A percentile compares a stretch with the other conserved stretches of the same genome.
Conservation (phyloP, 345 rosid species). For the Syzygium aromaticum region DNA sequence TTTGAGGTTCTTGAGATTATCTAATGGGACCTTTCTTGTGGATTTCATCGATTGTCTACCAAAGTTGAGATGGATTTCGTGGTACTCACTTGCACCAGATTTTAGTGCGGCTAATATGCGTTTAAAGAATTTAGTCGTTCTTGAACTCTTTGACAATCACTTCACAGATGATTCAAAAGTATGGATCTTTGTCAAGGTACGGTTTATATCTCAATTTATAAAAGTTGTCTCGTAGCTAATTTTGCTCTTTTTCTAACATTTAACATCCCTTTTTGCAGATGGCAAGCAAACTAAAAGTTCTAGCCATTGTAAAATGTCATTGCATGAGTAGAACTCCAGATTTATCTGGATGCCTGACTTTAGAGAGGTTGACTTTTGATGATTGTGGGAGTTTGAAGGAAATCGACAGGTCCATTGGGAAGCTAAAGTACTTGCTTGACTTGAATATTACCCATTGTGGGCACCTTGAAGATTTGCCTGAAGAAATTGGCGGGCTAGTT, state of each 20-base stretch:
- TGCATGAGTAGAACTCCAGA: background rate
- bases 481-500: background rate
- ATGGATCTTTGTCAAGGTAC: background rate
- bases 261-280: fast-evolving
- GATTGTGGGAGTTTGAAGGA: fast-evolving
- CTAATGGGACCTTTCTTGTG: fast-evolving
- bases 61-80: fast-evolving
- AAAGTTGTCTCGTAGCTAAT: fast-evolving
- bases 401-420: background rate
- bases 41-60: fast-evolving
- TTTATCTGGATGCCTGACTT: background rate
- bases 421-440: background rate
- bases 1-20: background rate
- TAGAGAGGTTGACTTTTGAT: background rate
- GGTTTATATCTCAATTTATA: background rate
- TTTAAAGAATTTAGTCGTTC: background rate
- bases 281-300: background rate
- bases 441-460: fast-evolving
- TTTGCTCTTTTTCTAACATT: background rate
- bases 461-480: fast-evolving
- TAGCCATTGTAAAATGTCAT: background rate
- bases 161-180: background rate
- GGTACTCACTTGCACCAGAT: fast-evolving
- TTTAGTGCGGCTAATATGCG: fast-evolving
- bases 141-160: fast-evolving